Base-by-base conservation (phyloP, 176 grass and related monocot species). In the Olyra latifolia region DNA sequence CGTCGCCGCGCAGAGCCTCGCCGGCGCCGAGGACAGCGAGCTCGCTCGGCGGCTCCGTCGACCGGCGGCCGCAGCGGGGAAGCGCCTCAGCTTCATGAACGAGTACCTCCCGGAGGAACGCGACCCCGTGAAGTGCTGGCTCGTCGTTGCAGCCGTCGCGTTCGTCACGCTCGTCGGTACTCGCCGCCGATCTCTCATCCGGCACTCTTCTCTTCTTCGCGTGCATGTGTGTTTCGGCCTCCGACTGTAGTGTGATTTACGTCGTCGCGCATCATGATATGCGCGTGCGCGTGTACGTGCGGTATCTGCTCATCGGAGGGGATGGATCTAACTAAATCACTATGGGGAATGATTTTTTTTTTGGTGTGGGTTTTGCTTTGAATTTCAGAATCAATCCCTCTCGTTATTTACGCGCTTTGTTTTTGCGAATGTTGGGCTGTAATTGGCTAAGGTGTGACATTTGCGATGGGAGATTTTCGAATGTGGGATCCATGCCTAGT, bases 101-200 rank as follows among this genome's bases (percentile, higher is more conserved):
- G 92, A 95, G 77, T 98, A 89, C 90, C 89, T 98, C 66, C 96
- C 96, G 1, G 96, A 98, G 88, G 96, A 98, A 76, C 92, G 93
- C 42, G 96, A 98, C 76, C 96, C 96, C 45, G 73, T 72, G 53
- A 89, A 91, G 52, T 89, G 92, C 2, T 98, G 96, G 96, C 71
- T 71, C 44, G 68, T 95, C 78, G 88, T 98, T 71, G 86, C 93
- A 66, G 83, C 87, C 12, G 96, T 98, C 78, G 89, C 91, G 19
- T 88, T 93, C 23, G 68, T 95, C 64, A 85, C 96, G 28, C 80
- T 98, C 55, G 49, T 91, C 79, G 92, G 96, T 98, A 91, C 76
- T 19, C 19, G 30, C 69, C 44, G 52, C 59, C 41, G 70, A 56
- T 83, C 70, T 39, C 53, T 63, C 45, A 23, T 58, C 80, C 49